Conservation (phyloP, 2,329 filamentous ascomycete species). For the Fusarium floridanum region DNA sequence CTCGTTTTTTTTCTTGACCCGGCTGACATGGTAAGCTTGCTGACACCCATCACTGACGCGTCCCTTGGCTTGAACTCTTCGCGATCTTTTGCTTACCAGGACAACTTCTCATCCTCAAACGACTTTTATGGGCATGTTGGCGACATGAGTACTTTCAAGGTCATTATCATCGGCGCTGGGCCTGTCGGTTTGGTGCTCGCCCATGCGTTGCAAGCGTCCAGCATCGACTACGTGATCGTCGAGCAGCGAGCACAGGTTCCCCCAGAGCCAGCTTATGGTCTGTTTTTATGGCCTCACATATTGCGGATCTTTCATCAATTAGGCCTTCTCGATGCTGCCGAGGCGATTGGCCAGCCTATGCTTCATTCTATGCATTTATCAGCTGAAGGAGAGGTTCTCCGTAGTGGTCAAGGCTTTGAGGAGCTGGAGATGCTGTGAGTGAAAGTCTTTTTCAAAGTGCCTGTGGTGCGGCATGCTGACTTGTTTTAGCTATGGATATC, state of each 20-base stretch:
- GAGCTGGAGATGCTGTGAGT: slow-evolving; percentile 8
- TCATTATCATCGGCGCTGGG: slow-evolving; percentile 25
- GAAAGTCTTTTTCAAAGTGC: rapidly evolving
- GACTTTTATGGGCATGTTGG: neutral
- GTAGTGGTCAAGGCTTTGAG: neutral
- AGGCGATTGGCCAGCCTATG: slow-evolving; percentile 20
- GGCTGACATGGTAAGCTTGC: neutral
- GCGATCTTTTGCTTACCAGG: neutral
- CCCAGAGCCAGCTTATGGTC: slow-evolving; percentile 23
- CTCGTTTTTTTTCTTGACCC: too few species aligned
- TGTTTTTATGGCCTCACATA: slow-evolving; percentile 29
- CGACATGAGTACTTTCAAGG: slow-evolving; percentile 22
- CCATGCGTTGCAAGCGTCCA: slow-evolving; percentile 14
- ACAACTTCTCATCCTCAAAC: neutral
- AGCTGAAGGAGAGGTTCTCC: slow-evolving; percentile 8
- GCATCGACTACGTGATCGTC: slow-evolving; percentile 22
- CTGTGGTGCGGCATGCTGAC: neutral
- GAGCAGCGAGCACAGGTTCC: slow-evolving; percentile 26
- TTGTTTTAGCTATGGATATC: slow-evolving; percentile 19
- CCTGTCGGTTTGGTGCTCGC: slow-evolving; percentile 22
- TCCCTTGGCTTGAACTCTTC: neutral
- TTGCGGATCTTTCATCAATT: slow-evolving; percentile 24
- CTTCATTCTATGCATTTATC: slow-evolving; percentile 12
- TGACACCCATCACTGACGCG: neutral
- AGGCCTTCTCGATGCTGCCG: slow-evolving; percentile 2